phyloP scores from a whole-genome alignment of 495 filamentous ascomycete species.

The Hyphodiscus hymeniophilus region DNA sequence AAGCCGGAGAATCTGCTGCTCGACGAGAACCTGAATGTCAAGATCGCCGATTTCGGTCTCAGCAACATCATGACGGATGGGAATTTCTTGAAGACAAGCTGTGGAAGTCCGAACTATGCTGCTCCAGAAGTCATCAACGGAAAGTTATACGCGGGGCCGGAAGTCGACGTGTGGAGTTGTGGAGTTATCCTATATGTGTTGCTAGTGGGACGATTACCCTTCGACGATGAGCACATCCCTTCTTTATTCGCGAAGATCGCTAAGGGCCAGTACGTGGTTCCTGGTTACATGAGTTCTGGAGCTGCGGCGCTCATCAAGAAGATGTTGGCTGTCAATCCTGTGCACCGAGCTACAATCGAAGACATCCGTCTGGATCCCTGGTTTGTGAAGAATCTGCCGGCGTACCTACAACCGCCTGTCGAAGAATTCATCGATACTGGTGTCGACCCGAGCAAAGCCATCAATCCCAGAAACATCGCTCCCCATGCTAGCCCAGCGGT shows the following conservation, averaged over 20 bases:
- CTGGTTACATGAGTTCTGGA: constrained; percentile 76
- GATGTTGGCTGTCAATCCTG: constrained; percentile 92
- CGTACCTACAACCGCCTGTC: constrained; percentile 79
- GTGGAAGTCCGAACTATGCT: constrained; percentile 95
- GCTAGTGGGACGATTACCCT: constrained; percentile 83
- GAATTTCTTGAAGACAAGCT: constrained; percentile 97
- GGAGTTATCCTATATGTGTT: constrained; percentile 97
- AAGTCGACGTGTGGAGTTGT: constrained; percentile 99
- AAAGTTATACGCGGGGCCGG: constrained; percentile 94
- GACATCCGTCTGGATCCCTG: constrained; percentile 93
- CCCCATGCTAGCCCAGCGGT: constrained; percentile 67
- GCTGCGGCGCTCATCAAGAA: constrained; percentile 79
- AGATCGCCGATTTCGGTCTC: constrained; percentile 96
- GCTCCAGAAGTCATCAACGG: constrained; percentile 96
- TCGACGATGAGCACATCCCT: constrained; percentile 95
- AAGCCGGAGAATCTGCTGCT: constrained; percentile 96
- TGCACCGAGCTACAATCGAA: constrained; percentile 84
- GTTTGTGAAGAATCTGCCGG: constrained; percentile 80
- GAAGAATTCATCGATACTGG: constrained; percentile 91
- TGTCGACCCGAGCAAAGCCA: constrained; percentile 83
- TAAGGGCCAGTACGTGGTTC: constrained; percentile 83
- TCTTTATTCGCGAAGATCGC: constrained; percentile 81
- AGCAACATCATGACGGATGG: constrained; percentile 99
- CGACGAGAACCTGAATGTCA: constrained; percentile 90
- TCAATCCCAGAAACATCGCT: constrained; percentile 69